phyloP scores from a whole-genome alignment of 495 filamentous ascomycete species.

The Penicillium ochrochloron region DNA sequence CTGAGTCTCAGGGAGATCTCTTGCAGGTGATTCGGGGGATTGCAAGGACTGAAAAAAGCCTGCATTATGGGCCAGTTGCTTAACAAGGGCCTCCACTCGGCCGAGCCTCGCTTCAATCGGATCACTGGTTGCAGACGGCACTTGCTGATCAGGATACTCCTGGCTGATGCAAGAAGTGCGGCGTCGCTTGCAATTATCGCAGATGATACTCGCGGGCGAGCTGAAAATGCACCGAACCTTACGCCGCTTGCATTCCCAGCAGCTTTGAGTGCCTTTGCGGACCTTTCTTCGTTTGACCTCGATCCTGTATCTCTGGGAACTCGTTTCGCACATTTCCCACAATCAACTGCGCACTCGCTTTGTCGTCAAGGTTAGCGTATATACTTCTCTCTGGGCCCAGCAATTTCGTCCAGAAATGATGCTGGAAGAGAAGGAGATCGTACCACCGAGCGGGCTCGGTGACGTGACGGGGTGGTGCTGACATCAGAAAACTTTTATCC shows the following conservation, averaged over 20 bases:
- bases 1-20: not conserved
- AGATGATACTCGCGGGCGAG: constrained; percentile 33
- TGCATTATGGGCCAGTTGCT: constrained; percentile 27
- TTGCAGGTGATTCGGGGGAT: not conserved
- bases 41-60: not conserved
- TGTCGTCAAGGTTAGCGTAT: constrained; percentile 1
- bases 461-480: not conserved
- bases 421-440: not conserved
- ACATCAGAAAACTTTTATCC: not conserved
- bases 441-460: not conserved
- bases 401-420: not conserved
- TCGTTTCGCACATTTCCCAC: not conserved
- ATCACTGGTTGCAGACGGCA: constrained; percentile 13
- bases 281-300: constrained; percentile 37
- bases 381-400: not conserved
- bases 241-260: constrained; percentile 47
- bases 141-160: constrained; percentile 32
- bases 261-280: constrained; percentile 45
- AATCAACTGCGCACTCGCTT: not conserved
- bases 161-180: constrained; percentile 45
- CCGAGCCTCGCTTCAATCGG: constrained; percentile 30
- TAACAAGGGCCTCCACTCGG: constrained; percentile 37
- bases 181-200: constrained; percentile 48
- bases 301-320: not conserved
- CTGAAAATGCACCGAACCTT: constrained; percentile 44